Evolutionary conservation across 192 early-diverging fungal species (phyloP).

Genomic region (Chytriomyces sp.): DNA sequence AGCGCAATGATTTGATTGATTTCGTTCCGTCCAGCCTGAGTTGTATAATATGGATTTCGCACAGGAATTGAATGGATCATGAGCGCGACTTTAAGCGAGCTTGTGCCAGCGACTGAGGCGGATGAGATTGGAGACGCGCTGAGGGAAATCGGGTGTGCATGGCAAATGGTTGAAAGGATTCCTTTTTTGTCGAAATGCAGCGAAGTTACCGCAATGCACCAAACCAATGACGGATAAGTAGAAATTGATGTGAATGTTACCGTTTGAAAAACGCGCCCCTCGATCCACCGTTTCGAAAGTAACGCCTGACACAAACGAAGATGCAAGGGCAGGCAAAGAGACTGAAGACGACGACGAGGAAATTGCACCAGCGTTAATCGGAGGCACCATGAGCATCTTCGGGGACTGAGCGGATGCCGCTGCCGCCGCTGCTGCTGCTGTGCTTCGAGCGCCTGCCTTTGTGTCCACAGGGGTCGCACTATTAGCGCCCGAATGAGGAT

Average conservation of each 20-base stretch:
- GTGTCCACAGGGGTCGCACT: background rate
- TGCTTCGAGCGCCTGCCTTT: background rate
- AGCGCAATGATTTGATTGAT: slow-evolving; percentile 32
- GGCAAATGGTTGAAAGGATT: slow-evolving; percentile 8
- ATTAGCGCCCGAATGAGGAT: background rate
- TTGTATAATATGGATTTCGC: slow-evolving; percentile 10
- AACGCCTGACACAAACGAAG: background rate
- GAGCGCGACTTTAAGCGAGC: background rate
- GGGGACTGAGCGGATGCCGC: background rate
- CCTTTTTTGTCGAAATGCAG: background rate
- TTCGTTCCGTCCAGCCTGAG: background rate
- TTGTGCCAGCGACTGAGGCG: background rate
- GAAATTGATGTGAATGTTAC: background rate
- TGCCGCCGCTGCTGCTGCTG: background rate
- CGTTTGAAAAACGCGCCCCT: background rate
- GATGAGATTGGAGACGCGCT: background rate
- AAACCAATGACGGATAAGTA: background rate
- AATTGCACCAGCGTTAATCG: background rate
- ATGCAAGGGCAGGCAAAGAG: slow-evolving; percentile 5
- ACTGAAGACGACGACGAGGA: slow-evolving; percentile 36
- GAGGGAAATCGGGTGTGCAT: background rate
- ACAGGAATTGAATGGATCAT: slow-evolving; percentile 24
- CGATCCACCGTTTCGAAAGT: slow-evolving; percentile 1
- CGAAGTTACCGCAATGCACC: background rate
- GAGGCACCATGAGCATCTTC: background rate